A percentile compares a stretch with the other conserved stretches of the same genome.
Evolutionary conservation across 148 eudicot genomes (phyloP).

Genomic region (Chenopodium album): DNA sequence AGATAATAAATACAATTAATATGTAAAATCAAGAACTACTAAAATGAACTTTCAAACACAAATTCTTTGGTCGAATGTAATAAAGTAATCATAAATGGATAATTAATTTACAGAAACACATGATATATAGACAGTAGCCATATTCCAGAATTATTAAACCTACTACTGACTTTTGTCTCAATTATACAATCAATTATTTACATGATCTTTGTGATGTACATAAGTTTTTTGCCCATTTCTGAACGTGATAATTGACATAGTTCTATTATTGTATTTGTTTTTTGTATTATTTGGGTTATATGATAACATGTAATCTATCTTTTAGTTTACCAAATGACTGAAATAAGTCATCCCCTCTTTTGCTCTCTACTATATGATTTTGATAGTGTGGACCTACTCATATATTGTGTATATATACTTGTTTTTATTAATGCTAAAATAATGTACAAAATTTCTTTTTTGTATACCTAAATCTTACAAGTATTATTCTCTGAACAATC

Average conservation of each 20-base stretch:
- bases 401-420: background rate
- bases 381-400: background rate
- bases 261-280: background rate
- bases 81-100: background rate
- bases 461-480: background rate
- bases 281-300: background rate
- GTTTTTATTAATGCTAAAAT: background rate
- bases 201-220: background rate
- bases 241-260: background rate
- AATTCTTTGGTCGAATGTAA: constrained; percentile 2
- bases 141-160: background rate
- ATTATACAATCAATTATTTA: background rate
- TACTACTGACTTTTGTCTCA: background rate
- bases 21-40: too few relatives aligned
- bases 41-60: background rate
- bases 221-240: background rate
- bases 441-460: background rate
- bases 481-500: background rate
- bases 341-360: background rate
- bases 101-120: background rate
- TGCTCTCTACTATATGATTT: background rate
- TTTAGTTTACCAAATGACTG: background rate
- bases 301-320: background rate
- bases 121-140: background rate
- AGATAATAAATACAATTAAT: too few relatives aligned